phyloP scores from a whole-genome alignment of 2,329 filamentous ascomycete genomes.

The Talaromyces sp. region DNA sequence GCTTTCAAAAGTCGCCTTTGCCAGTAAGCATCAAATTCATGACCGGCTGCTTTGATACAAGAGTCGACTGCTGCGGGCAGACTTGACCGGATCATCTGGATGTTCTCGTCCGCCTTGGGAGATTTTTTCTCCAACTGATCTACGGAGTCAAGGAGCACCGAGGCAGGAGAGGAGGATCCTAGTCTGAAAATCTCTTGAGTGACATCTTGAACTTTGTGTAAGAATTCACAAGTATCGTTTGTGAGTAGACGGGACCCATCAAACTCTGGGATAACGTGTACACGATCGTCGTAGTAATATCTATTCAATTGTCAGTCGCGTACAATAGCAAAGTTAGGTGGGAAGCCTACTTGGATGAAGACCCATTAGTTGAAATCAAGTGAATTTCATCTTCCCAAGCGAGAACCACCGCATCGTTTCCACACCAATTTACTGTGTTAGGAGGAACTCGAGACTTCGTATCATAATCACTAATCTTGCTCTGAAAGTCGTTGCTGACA shows the following conservation, averaged over 20 bases:
- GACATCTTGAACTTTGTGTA: constrained; percentile 87
- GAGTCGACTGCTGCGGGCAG: constrained; percentile 91
- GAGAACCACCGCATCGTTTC: constrained; percentile 87
- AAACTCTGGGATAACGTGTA: constrained; percentile 83
- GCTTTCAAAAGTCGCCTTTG: constrained; percentile 96
- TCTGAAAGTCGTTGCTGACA: constrained; percentile 93
- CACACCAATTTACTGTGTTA: constrained; percentile 92
- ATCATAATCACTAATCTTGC: constrained; percentile 86
- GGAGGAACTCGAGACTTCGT: constrained; percentile 83
- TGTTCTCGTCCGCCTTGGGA: constrained; percentile 95
- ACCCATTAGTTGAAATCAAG: constrained; percentile 81
- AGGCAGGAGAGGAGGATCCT: constrained; percentile 83
- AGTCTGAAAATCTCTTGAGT: constrained; percentile 88
- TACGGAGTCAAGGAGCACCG: constrained; percentile 90
- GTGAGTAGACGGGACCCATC: constrained; percentile 91
- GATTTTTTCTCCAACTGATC: constrained; percentile 90
- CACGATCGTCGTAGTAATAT: constrained; percentile 87
- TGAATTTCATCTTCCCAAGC: constrained; percentile 99
- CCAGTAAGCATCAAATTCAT: constrained; percentile 88
- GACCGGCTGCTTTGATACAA: constrained; percentile 88
- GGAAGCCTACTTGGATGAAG: constrained; percentile 60
- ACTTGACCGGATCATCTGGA: constrained; percentile 85
- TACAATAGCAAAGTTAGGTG: too few species aligned
- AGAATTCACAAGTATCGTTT: constrained; percentile 92
- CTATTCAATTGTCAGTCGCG: constrained; percentile 41